Conservation (phyloP, 2,329 filamentous ascomycete genomes). For the Verticillium tricorpus region DNA sequence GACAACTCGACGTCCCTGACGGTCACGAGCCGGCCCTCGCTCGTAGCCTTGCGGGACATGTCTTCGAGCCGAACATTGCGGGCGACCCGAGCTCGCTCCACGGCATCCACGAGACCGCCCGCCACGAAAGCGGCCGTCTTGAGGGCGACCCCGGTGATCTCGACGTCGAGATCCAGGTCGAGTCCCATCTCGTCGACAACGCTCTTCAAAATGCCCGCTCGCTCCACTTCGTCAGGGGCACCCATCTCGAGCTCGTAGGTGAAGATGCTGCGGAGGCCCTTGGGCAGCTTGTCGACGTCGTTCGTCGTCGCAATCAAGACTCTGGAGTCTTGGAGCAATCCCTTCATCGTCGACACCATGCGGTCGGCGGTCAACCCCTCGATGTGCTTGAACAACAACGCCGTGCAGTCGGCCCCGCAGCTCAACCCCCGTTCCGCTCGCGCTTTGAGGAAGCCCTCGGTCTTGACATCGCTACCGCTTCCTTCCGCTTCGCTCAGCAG, state of each 20-base stretch:
- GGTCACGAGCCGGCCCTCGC: constrained; percentile 43
- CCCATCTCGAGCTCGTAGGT: constrained; percentile 93
- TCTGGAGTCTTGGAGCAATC: constrained; percentile 72
- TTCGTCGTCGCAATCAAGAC: constrained; percentile 92
- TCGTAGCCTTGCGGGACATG: constrained; percentile 50
- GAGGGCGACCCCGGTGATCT: constrained; percentile 78
- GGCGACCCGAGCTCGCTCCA: constrained; percentile 81
- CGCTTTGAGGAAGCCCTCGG: constrained; percentile 83
- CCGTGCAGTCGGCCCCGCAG: constrained; percentile 79
- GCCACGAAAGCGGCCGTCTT: constrained; percentile 96
- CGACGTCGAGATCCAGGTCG: constrained; percentile 75
- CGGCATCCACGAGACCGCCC: constrained; percentile 89
- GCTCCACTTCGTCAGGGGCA: constrained; percentile 86
- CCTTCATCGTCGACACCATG: constrained; percentile 79
- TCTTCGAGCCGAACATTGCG: constrained; percentile 70
- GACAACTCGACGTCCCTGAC: constrained; percentile 83
- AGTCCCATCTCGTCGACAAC: constrained; percentile 74
- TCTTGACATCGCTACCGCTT: constrained; percentile 87
- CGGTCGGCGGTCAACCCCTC: constrained; percentile 89
- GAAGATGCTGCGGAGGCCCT: constrained; percentile 84
- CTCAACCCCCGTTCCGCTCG: constrained; percentile 84
- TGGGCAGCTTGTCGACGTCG: constrained; percentile 89
- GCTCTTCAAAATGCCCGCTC: constrained; percentile 78
- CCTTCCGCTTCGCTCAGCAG: constrained; percentile 87
- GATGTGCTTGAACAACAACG: constrained; percentile 81